phyloP scores from a whole-genome alignment of 1,139 yeast species.

The Pichia sp. region DNA sequence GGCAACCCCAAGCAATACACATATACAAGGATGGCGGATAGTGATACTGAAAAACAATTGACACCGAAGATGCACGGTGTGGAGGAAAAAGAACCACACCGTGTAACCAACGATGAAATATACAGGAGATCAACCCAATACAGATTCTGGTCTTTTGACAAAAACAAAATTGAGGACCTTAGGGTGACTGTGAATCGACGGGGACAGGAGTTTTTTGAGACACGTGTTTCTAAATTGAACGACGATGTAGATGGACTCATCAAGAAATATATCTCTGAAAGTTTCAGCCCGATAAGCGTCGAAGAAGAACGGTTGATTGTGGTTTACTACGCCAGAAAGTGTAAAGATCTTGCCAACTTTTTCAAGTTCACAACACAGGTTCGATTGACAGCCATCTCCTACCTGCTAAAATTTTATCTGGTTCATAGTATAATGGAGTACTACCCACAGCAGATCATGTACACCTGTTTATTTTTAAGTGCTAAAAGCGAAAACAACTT shows the following conservation, averaged over 20 bases:
- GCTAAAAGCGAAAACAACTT: constrained; percentile 91
- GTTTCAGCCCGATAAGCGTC: constrained; percentile 30
- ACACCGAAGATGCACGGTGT: constrained; percentile 16
- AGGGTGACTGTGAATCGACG: constrained; percentile 48
- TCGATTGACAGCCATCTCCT: constrained; percentile 75
- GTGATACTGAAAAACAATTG: neutral
- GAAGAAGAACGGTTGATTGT: constrained; percentile 72
- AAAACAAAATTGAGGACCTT: constrained; percentile 45
- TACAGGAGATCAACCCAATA: constrained; percentile 85
- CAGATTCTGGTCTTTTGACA: constrained; percentile 77
- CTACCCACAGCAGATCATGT: constrained; percentile 79
- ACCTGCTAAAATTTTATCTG: constrained; percentile 76
- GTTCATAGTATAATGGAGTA: constrained; percentile 77
- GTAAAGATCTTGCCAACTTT: constrained; percentile 54
- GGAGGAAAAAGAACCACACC: constrained; percentile 19
- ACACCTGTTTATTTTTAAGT: constrained; percentile 85
- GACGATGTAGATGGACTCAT: constrained; percentile 26
- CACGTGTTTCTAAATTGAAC: constrained; percentile 29
- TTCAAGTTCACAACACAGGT: constrained; percentile 63
- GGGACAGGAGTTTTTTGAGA: constrained; percentile 44
- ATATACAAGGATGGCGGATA: neutral
- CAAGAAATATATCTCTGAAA: constrained; percentile 34
- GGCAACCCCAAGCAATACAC: neutral
- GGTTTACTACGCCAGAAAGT: constrained; percentile 65
- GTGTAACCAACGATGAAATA: constrained; percentile 69